Percentiles rank a stretch among this genome's conserved stretches.
These are phyloP conservation scores for Rhizophora mangle DNA, from an alignment of 345 rosid species.

Conservation along the genomic window DNA sequence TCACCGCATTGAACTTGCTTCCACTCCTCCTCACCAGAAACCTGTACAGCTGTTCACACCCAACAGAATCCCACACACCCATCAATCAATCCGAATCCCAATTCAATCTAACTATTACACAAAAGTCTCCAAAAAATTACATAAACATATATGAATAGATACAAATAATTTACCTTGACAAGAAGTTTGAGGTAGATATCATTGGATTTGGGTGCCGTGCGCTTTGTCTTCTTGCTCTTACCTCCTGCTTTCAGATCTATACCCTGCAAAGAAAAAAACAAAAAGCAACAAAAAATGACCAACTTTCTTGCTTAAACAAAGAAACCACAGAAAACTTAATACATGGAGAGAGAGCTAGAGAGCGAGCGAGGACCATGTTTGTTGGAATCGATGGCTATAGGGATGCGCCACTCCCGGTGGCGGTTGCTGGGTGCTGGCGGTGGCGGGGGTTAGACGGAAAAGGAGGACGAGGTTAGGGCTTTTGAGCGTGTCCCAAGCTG, in stretches of 20 bases:
- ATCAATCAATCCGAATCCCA: background rate
- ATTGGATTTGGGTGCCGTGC: constrained; percentile 84
- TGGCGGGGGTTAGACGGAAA: background rate
- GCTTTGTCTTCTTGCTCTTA: constrained; percentile 84
- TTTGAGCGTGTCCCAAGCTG: background rate
- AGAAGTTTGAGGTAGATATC: constrained; percentile 93
- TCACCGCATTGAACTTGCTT: constrained; percentile 90
- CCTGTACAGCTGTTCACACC: constrained; percentile 54
- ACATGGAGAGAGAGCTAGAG: background rate
- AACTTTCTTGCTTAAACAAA: no score
- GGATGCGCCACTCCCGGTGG: no score
- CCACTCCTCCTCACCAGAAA: constrained; percentile 85
- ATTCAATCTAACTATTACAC: background rate
- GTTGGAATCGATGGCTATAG: no score
- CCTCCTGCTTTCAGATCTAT: constrained; percentile 94
- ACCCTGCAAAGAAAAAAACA: constrained; percentile 42
- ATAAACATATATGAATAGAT: background rate
- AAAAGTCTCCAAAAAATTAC: background rate
- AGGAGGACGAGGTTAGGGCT: constrained; percentile 41
- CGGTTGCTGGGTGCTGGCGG: background rate
- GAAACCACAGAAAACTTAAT: no score
- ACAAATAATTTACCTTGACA: constrained; percentile 61
- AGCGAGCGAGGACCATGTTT: background rate
- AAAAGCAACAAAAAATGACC: background rate
- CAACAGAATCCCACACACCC: background rate